Evolutionary conservation across 345 rosid genomes (phyloP), one percentile per base, ranked within the genome.

Genomic region (Kernera saxatilis): DNA sequence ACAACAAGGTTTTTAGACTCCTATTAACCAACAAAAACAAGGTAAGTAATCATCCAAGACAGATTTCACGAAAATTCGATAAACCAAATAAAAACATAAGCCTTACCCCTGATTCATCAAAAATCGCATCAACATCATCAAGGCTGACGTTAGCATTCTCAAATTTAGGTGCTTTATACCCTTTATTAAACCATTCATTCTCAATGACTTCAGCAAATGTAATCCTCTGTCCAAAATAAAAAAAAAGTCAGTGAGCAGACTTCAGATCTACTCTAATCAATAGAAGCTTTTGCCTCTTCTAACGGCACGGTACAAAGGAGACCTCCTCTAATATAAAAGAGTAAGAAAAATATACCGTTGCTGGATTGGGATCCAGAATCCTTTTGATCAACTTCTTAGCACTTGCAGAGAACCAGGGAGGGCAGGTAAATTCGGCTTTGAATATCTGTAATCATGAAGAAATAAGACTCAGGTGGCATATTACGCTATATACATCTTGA

Each of bases 181-280:
- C 98, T 83, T 95, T 92, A 68, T 90, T 95, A 78, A 95, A 95
- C 99, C 99, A 95, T 41, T 92, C 98, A 79, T 92, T 90, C 81
- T 82, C 91, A 74, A 89, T 81, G 78, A 92, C 82, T 79, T 90
- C 96, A 3, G 93, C 82, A 62, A 83, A 82, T 43, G 89, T 85
- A 46, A 94, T 92, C 32, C 98, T 88, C 98, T 95, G 91, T 82
- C 77, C 63, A 43, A 80, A 54, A 66, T n/a, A 2, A 39, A 50
- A 17, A 66, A 57, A 25, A 19, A 58, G 23, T 5, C 15, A 48
- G 60, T n/a, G 21, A 57, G 13, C 29, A 67, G 25, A 22, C 10
- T 49, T 64, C 25, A 56, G 25, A 27, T 27, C 3, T 48, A 46
- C 49, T 57, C 8, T 44, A 8, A 17, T 26, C 13, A 8, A 19